phyloP scores from a whole-genome alignment of 768 basidiomycete genomes.

The Mycena galericulata region DNA sequence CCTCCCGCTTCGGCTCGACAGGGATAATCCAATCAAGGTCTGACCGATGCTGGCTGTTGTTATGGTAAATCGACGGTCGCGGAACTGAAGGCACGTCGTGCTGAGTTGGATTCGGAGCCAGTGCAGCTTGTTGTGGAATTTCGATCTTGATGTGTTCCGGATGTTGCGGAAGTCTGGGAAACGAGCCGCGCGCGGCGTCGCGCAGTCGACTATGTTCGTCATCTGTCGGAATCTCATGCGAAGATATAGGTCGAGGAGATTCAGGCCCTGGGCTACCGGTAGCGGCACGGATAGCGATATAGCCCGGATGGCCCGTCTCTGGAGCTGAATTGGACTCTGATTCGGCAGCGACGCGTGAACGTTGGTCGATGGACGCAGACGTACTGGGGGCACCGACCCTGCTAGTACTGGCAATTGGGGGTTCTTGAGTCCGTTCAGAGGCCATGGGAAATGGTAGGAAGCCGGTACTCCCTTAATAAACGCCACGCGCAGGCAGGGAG shows the following conservation, averaged over 20 bases:
- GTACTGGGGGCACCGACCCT: neutral
- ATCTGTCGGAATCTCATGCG: neutral
- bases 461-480: neutral
- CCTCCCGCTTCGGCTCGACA: constrained; percentile 41
- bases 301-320: neutral
- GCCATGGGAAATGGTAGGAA: neutral
- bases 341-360: neutral
- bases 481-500: constrained; percentile 7
- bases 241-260: constrained; percentile 1
- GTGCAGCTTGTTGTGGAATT: neutral
- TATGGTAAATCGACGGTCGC: neutral
- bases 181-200: neutral
- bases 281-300: neutral
- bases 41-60: constrained; percentile 37
- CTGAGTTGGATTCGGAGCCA: neutral
- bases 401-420: neutral
- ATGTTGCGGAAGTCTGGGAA: neutral
- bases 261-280: neutral
- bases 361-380: neutral
- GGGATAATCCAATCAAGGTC: constrained; percentile 57
- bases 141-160: neutral
- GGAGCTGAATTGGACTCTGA: neutral
- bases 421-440: neutral
- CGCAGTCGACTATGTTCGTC: neutral
- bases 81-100: neutral